Evolutionary conservation across 1,284 basidiomycete species (phyloP).

Genomic region (Boletus holoroseus): DNA sequence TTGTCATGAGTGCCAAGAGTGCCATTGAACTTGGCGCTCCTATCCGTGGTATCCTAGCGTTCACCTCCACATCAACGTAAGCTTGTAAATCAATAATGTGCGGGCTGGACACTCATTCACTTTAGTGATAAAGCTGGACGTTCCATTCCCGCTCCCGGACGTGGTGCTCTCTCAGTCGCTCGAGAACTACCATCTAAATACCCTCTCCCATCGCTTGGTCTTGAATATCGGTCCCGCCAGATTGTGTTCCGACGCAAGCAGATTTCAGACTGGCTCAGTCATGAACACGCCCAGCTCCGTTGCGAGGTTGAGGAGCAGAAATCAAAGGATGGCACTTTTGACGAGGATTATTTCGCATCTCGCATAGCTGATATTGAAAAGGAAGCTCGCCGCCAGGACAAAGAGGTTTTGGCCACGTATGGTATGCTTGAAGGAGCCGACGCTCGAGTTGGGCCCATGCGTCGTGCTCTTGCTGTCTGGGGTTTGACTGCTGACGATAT

Average conservation of each 20-base stretch:
- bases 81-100: constrained; percentile 30
- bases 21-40: constrained; percentile 92
- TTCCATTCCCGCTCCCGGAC: constrained; percentile 89
- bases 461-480: constrained; percentile 94
- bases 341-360: constrained; percentile 66
- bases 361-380: constrained; percentile 81
- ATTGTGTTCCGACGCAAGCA: constrained; percentile 89
- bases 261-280: constrained; percentile 88
- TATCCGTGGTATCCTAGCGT: constrained; percentile 90
- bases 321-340: constrained; percentile 47
- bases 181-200: constrained; percentile 74
- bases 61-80: constrained; percentile 94
- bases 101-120: constrained; percentile 12
- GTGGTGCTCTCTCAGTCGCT: constrained; percentile 82
- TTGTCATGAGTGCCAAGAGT: constrained; percentile 95
- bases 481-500: constrained; percentile 91
- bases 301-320: constrained; percentile 68
- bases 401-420: constrained; percentile 82
- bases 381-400: constrained; percentile 87
- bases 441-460: constrained; percentile 82
- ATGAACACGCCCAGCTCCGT: constrained; percentile 80
- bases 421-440: constrained; percentile 93
- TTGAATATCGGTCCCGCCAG: constrained; percentile 86
- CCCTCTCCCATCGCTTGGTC: constrained; percentile 70
- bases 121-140: constrained; percentile 89